Evolutionary conservation across 108 stramenopile genomes (phyloP), one percentile per base, ranked within the genome.

Genomic region (Aurantiochytrium sp.): DNA sequence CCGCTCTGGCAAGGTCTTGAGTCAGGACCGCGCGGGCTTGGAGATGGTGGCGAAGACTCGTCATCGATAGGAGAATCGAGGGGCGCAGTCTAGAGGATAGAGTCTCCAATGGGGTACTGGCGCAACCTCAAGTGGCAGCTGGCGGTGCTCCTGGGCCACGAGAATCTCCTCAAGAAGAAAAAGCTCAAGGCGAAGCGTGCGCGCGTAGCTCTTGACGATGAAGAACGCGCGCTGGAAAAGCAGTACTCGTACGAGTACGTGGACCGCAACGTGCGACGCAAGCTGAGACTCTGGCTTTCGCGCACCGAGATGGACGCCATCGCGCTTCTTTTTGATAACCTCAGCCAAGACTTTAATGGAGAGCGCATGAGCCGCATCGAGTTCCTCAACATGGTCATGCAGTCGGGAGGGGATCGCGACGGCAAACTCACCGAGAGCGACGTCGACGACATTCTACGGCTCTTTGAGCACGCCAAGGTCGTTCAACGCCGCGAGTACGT

Each of bases 91-190:
- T 24, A 12, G 32, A 15, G 32, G 19, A 65, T 8, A 15, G 32
- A 15, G 59, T 65, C 59, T 30, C 34, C 15, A 19, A 65, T 65
- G 59, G 59, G 59, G 15, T 65, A 65, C 59, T 34, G 27, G 27
- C 59, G 59, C 59, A 65, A 65, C 59, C 59, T 65, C 73, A 81
- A 81, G 73, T 81, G 73, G 73, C 73, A 81, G 24, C 21, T 81
- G 2, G 73, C 73, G 17, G 42, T 48, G 24, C 27, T 81, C 10
- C n/a, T 48, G 17, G 73, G 73, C 17, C 39, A 81, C 45, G 73
- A 81, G 12, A 42, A 81, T 3, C 45, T 81, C 6, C 45, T 81
- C 0, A 81, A 81, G 45, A 81, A 81, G 39, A 81, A 81, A 24
- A 41, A 30, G 24, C 73, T 81, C 42, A 22, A 24, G n/a, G 73